Percentiles rank a stretch among this genome's conserved stretches.
Evolutionary conservation across 495 filamentous ascomycete genomes (phyloP).

Genomic region (Xylaria nigripes): DNA sequence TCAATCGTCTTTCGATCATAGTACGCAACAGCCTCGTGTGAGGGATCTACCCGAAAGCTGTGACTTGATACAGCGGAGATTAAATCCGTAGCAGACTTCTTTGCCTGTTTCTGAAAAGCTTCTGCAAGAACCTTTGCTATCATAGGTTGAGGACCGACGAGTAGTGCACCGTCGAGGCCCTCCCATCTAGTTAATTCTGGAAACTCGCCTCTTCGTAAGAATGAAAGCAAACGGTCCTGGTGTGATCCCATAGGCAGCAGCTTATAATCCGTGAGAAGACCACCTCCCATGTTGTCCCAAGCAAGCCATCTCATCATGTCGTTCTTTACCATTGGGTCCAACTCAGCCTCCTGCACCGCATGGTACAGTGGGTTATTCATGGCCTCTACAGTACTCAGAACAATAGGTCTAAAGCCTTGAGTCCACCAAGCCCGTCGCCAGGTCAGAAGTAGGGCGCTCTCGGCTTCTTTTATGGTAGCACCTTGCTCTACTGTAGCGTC

Average conservation of each 20-base stretch:
- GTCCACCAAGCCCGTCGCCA: conserved; percentile 96
- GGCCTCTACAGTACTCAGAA: conserved; percentile 73
- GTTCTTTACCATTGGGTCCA: conserved; percentile 48
- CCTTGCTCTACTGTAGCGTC: conserved; percentile 58
- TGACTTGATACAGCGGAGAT: conserved; percentile 48
- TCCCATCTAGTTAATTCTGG: conserved; percentile 68
- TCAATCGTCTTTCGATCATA: conserved; percentile 60
- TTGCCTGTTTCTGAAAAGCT: conserved; percentile 46
- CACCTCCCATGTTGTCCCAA: conserved; percentile 88
- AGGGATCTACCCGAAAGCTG: conserved; percentile 54
- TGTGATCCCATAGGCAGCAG: conserved; percentile 79
- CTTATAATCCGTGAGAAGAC: conserved; percentile 68
- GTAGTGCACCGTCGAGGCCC: conserved; percentile 60
- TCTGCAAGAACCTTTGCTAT: conserved; percentile 61
- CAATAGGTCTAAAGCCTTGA: conserved; percentile 78
- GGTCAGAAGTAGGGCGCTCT: conserved; percentile 69
- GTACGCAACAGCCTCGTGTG: conserved; percentile 62
- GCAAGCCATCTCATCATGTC: conserved; percentile 84
- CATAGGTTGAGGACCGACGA: conserved; percentile 57
- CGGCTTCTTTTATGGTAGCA: conserved; percentile 53
- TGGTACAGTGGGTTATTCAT: conserved; percentile 77
- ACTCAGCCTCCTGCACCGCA: conserved; percentile 49
- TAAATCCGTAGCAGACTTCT: conserved; percentile 50
- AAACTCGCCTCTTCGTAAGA: conserved; percentile 65
- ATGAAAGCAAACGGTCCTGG: conserved; percentile 62